Conservation (phyloP, 2,329 filamentous ascomycete species). For the Sporothrix schenckii region DNA sequence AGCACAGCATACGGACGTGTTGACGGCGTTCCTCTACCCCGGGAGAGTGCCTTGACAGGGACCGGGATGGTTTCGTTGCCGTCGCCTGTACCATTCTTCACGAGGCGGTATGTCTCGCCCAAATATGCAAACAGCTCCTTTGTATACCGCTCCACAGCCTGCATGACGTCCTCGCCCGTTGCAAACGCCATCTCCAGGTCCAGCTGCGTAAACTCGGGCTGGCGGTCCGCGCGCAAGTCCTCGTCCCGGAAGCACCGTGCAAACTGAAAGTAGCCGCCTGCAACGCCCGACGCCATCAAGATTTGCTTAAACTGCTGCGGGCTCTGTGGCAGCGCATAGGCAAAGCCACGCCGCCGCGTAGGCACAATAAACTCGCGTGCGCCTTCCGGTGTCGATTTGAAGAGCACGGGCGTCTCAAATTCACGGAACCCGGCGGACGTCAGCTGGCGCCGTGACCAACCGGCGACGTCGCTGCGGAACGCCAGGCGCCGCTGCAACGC, state of each 20-base stretch:
- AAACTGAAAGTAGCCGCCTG: conserved; percentile 80
- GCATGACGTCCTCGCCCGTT: conserved; percentile 70
- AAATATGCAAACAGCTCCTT: conserved; percentile 57
- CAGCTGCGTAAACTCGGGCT: conserved; percentile 93
- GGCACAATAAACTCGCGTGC: conserved; percentile 94
- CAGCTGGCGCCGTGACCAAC: conserved; percentile 35
- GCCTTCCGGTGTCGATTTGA: conserved; percentile 97
- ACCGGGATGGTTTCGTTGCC: conserved; percentile 35
- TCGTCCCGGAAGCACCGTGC: conserved; percentile 95
- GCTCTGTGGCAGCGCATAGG: conserved; percentile 92
- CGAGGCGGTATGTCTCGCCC: conserved; percentile 46
- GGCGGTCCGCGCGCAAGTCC: conserved; percentile 85
- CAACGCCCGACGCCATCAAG: conserved; percentile 85
- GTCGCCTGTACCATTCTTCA: conserved; percentile 39
- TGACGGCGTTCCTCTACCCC: background rate
- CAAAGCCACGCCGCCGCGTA: conserved; percentile 71
- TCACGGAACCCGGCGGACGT: conserved; percentile 64
- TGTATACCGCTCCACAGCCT: conserved; percentile 55
- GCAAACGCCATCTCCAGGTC: conserved; percentile 95
- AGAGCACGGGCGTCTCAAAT: conserved; percentile 89
- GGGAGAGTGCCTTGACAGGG: background rate
- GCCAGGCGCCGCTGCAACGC: conserved; percentile 68
- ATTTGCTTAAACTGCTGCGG: conserved; percentile 99
- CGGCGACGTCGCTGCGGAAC: conserved; percentile 61
- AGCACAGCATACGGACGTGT: conserved; percentile 37